phyloP scores from a whole-genome alignment of 495 filamentous ascomycete genomes.

The Penicillium silybi region DNA sequence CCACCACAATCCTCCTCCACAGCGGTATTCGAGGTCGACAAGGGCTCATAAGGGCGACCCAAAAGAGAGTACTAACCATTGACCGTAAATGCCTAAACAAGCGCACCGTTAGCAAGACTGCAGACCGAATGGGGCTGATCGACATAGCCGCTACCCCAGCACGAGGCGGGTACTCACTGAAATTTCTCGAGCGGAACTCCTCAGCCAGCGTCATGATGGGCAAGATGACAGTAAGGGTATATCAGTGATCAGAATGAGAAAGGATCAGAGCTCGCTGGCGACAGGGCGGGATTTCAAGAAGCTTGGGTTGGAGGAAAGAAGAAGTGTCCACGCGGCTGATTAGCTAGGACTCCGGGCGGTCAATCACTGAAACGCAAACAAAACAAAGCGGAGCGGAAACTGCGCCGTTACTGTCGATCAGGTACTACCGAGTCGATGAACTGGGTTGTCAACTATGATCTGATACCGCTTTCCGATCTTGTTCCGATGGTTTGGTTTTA shows the following conservation, averaged over 20 bases:
- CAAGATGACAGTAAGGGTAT: neutral
- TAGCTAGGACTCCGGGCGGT: conserved; percentile 22
- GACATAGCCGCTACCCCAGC: conserved; percentile 14
- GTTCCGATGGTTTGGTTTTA: neutral
- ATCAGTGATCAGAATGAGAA: conserved; percentile 8
- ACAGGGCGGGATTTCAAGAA: conserved; percentile 1
- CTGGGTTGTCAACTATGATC: neutral
- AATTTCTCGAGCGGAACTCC: conserved; percentile 94
- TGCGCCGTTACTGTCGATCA: conserved; percentile 12
- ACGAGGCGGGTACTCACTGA: conserved; percentile 65
- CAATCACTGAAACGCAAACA: conserved; percentile 25
- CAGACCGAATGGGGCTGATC: conserved; percentile 15
- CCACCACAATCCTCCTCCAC: neutral
- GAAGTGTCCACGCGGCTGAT: conserved; percentile 23
- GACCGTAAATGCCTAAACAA: conserved; percentile 88
- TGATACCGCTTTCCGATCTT: neutral
- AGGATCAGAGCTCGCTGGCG: conserved; percentile 5
- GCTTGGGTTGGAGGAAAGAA: conserved; percentile 6
- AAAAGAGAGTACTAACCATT: conserved; percentile 71
- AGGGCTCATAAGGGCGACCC: neutral
- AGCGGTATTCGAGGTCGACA: neutral
- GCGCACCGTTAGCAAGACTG: conserved; percentile 28
- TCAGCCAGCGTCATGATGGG: conserved; percentile 50
- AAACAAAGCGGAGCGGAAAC: conserved; percentile 20
- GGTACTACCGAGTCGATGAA: conserved; percentile 1